phyloP scores from a whole-genome alignment of 1,284 basidiomycete species.

The Vanrija sp. region DNA sequence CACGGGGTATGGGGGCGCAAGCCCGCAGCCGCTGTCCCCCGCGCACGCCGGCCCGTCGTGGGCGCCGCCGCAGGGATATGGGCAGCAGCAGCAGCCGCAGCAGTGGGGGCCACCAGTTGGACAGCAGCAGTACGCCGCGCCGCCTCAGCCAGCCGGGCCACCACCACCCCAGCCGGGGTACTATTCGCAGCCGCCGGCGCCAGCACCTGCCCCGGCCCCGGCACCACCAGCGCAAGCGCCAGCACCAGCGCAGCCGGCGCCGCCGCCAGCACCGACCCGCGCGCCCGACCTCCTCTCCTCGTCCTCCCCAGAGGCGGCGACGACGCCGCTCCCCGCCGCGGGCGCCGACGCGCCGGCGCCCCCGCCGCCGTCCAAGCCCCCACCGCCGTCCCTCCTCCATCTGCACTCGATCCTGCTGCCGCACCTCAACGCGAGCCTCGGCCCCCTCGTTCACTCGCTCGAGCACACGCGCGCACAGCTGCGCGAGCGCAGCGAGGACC shows the following conservation, averaged over 20 bases:
- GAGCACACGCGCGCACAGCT: conserved; percentile 69
- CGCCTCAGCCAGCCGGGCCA: conserved; percentile 3
- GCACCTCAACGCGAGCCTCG: conserved; percentile 67
- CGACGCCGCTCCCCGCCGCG: conserved; percentile 37
- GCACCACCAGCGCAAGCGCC: neutral
- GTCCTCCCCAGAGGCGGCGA: conserved; percentile 30
- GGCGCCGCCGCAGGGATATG: neutral
- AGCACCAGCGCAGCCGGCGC: neutral
- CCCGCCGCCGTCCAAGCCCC: conserved; percentile 75
- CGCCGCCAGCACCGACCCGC: conserved; percentile 14
- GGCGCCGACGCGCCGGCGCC: conserved; percentile 53
- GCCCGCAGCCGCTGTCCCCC: neutral
- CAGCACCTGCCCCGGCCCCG: conserved; percentile 17
- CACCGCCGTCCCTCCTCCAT: conserved; percentile 66
- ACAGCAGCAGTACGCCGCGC: conserved; percentile 3
- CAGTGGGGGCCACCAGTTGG: neutral
- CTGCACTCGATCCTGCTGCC: conserved; percentile 77
- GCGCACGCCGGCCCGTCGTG: neutral
- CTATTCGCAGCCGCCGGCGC: conserved; percentile 15
- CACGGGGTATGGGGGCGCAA: neutral
- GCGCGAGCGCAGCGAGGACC: conserved; percentile 72
- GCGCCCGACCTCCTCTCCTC: conserved; percentile 27
- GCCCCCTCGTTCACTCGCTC: conserved; percentile 63
- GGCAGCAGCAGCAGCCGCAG: neutral
- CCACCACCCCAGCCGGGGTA: neutral